A percentile compares a stretch with the other conserved stretches of the same genome.
Evolutionary conservation across 345 rosid species (phyloP).

Genomic region (Limnanthes douglasii): DNA sequence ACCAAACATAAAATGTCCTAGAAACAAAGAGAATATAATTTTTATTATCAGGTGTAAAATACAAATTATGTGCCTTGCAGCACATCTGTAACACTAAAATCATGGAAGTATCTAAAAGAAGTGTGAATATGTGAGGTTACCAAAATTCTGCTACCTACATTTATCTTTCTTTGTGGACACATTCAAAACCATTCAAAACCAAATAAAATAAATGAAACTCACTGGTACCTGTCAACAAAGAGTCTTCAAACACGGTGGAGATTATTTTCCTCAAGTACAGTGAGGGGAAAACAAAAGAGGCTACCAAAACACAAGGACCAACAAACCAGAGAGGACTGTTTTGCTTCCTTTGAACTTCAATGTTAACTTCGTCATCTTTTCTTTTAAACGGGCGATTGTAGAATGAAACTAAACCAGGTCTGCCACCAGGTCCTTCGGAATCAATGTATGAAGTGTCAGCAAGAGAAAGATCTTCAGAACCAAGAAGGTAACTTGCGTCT

Average conservation of each 20-base stretch:
- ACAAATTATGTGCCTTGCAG: no score
- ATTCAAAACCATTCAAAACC: neutral
- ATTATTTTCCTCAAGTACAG: constrained; percentile 63
- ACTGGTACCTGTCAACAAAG: constrained; percentile 66
- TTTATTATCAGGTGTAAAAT: no score
- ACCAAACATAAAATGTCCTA: neutral
- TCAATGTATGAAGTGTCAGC: constrained; percentile 19
- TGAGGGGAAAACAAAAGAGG: constrained; percentile 83
- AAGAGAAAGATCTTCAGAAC: constrained; percentile 21
- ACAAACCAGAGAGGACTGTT: constrained; percentile 59
- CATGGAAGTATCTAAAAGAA: neutral
- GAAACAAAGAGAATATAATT: no score
- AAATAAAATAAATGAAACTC: neutral
- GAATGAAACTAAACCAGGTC: constrained; percentile 71
- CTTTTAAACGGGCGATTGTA: constrained; percentile 35
- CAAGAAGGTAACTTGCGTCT: constrained; percentile 12
- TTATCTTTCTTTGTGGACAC: neutral
- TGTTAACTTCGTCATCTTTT: constrained; percentile 17
- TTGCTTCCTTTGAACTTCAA: constrained; percentile 20
- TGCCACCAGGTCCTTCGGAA: constrained; percentile 43
- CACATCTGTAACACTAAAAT: no score
- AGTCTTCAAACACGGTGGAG: constrained; percentile 83
- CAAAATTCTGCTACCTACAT: neutral
- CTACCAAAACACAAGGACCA: constrained; percentile 84
- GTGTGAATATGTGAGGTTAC: neutral